Evolutionary conservation across 2,329 filamentous ascomycete species (phyloP), one percentile per base, ranked within the genome.

Genomic region (Cladophialophora chaetospira): DNA sequence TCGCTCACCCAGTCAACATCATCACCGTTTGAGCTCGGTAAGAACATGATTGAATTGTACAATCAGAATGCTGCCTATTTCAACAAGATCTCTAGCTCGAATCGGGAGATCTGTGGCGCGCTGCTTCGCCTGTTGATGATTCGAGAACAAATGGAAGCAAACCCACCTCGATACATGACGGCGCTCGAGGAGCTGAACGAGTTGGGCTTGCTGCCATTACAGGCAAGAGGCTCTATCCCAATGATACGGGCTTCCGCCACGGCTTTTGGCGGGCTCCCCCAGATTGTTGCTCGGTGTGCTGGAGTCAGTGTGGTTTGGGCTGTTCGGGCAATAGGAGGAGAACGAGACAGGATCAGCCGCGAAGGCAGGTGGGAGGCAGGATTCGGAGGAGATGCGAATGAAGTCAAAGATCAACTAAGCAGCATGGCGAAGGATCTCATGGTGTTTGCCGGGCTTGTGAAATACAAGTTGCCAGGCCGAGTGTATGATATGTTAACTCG

Each of bases 271-370:
- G 80, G 82, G 1, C 82, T 96, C 36, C 84, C 91, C 3, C 85
- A 90, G 64, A 84, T 91, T 5, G 88, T 99, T 36, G 88, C 92
- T 2, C 87, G 90, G 70, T 96, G 94, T 68, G 86, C 97, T 66
- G 93, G 93, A 15, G 91, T 93, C 72, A 80, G 97, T 61, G 82
- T 99, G 62, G 88, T 96, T 77, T 97, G 94, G 94, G 91, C 91
- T 47, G 90, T 99, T 64, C 82, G 88, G 38, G 91, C 89, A 75
- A 95, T 92, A 73, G 87, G 88, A 47, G 83, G 86, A 55, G 88
- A 96, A 73, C 84, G 89, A 61, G 86, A 88, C 66, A 78, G 86
- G 60, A 80, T 95, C 44, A 28, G 56, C 11, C 81, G 82, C 54
- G 82, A 79, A 57, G 86, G 87, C 25, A 83, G 87, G 66, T 97